These are phyloP conservation scores for Bruguiera gymnorhiza DNA, from an alignment of 345 rosid species.

Conservation along the genomic window DNA sequence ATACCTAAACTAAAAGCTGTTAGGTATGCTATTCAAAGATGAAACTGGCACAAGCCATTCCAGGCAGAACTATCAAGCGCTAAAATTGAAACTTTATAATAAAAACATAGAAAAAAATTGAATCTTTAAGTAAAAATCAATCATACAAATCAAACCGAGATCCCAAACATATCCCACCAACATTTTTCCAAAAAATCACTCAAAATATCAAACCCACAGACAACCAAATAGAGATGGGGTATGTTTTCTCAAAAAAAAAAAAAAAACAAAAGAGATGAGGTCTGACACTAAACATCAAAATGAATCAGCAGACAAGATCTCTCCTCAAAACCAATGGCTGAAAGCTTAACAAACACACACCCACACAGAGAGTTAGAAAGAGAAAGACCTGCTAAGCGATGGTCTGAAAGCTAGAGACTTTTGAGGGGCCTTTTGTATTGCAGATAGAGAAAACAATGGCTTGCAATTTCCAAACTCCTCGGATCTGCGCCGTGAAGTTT, in stretches of 20 bases:
- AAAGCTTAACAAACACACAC: background rate
- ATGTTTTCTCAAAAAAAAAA: no score
- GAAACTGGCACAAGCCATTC: no score
- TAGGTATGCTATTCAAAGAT: no score
- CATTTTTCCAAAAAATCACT: background rate
- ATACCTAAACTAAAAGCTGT: no score
- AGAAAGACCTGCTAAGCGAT: slow-evolving; percentile 24
- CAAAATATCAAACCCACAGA: background rate
- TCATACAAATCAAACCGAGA: slow-evolving; percentile 23
- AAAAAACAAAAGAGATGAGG: background rate
- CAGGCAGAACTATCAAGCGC: background rate
- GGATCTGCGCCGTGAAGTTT: slow-evolving; percentile 91
- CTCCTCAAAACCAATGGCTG: background rate
- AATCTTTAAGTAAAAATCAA: background rate
- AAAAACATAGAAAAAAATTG: background rate
- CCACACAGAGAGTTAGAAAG: background rate
- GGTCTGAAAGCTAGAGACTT: slow-evolving; percentile 7
- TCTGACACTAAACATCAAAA: background rate
- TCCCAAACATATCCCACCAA: slow-evolving; percentile 17
- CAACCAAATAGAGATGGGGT: background rate
- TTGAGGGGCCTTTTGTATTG: background rate
- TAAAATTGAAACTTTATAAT: background rate
- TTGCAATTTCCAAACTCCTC: slow-evolving; percentile 68
- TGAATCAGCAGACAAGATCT: background rate
- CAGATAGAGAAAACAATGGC: slow-evolving; percentile 27